phyloP scores from a whole-genome alignment of 2,329 filamentous ascomycete genomes.

The Pseudocercospora pini-densiflorae region DNA sequence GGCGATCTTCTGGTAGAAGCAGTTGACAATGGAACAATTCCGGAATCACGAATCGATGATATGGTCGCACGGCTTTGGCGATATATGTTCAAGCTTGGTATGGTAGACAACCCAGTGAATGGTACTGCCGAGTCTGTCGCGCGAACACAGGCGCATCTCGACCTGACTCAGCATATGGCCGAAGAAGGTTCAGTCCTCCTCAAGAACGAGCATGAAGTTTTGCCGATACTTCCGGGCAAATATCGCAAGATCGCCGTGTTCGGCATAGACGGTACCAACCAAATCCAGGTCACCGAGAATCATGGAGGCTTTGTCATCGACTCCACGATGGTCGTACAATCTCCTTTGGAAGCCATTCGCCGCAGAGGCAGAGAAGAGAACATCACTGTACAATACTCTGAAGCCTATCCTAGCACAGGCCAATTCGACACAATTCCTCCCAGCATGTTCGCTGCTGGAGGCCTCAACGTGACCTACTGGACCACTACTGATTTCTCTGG shows the following conservation, averaged over 20 bases:
- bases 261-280: slow-evolving; percentile 13
- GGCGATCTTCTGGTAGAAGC: slow-evolving; percentile 14
- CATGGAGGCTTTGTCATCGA: slow-evolving; percentile 23
- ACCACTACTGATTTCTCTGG: slow-evolving; percentile 15
- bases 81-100: slow-evolving; percentile 18
- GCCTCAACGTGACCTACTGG: slow-evolving; percentile 16
- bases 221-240: not conserved
- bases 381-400: slow-evolving; percentile 14
- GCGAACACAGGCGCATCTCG: slow-evolving; percentile 9
- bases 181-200: slow-evolving; percentile 12
- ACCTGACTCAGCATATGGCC: slow-evolving; percentile 8
- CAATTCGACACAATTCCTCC: slow-evolving; percentile 12
- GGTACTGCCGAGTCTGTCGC: slow-evolving; percentile 9
- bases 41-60: slow-evolving; percentile 11
- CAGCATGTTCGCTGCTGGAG: slow-evolving; percentile 14
- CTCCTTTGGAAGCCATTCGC: slow-evolving; percentile 11
- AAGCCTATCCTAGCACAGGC: slow-evolving; percentile 19
- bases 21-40: slow-evolving; percentile 8
- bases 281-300: slow-evolving; percentile 18
- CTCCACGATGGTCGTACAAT: slow-evolving; percentile 17
- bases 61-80: slow-evolving; percentile 15
- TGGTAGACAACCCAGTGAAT: slow-evolving; percentile 11
- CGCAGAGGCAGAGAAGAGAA: slow-evolving; percentile 9
- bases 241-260: slow-evolving; percentile 11
- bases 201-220: slow-evolving; percentile 2